phyloP scores from a whole-genome alignment of 2,329 filamentous ascomycete genomes.

The Epichloe gansuensis region DNA sequence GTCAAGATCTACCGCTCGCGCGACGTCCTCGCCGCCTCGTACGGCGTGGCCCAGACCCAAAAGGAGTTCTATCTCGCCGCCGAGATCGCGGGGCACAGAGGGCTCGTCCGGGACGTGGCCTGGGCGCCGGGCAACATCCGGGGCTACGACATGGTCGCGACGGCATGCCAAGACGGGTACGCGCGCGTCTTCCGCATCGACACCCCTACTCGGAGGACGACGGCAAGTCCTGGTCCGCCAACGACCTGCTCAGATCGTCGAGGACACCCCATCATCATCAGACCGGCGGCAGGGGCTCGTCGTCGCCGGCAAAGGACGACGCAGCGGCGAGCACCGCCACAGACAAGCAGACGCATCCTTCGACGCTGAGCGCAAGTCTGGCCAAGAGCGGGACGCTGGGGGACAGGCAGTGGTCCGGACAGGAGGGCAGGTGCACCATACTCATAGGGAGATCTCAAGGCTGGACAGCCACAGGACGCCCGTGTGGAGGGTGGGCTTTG shows the following conservation, averaged over 20 bases:
- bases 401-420: slow-evolving; percentile 41
- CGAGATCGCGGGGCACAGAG: slow-evolving; percentile 60
- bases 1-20: slow-evolving; percentile 75
- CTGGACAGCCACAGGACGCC: slow-evolving; percentile 57
- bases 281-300: not conserved
- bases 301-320: slow-evolving; percentile 18
- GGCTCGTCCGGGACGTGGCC: slow-evolving; percentile 73
- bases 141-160: slow-evolving; percentile 82
- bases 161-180: slow-evolving; percentile 83
- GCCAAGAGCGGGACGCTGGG: slow-evolving; percentile 34
- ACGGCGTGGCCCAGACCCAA: slow-evolving; percentile 41
- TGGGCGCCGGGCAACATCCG: slow-evolving; percentile 90
- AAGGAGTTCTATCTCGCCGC: slow-evolving; percentile 79
- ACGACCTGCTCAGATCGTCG: slow-evolving; percentile 27
- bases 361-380: slow-evolving; percentile 39
- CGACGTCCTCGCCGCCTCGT: slow-evolving; percentile 39
- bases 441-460: slow-evolving; percentile 49
- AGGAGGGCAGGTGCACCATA: slow-evolving; percentile 54
- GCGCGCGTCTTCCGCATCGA: slow-evolving; percentile 79
- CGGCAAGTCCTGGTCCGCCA: slow-evolving; percentile 37
- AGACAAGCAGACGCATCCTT: slow-evolving; percentile 26
- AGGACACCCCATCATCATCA: not conserved
- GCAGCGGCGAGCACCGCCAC: slow-evolving; percentile 9
- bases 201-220: slow-evolving; percentile 39
- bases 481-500: slow-evolving; percentile 65